Base-by-base conservation (phyloP, 805 yeast genomes). In the Candida glaebosa region DNA sequence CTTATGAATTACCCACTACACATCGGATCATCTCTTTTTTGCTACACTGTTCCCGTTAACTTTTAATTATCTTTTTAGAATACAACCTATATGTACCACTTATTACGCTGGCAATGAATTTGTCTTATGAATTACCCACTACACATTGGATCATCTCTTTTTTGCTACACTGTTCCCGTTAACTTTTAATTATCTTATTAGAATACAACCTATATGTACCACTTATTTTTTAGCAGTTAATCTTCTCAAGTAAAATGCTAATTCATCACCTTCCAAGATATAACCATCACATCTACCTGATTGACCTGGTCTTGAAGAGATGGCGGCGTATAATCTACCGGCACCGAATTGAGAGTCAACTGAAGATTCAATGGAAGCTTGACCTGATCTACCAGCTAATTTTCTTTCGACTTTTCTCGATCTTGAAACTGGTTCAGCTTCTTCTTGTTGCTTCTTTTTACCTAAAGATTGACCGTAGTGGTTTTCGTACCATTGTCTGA, bases 181-280 rank as follows among this genome's bases (percentile, higher is more conserved):
- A 5, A 28, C 12, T 28, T 10, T 28, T 24, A 24, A 24, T 24
- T 24, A 24, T 28, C 16, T 10, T 28, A 28, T 28, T 28, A 28
- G 12, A 28, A 28, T 28, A 28, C 31, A 28, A 28, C 31, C 38
- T 35, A 35, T 22, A 17, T 34, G 4, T 28, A 31, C 34, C 38
- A 28, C 34, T 84, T 89, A 91, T 86, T 91, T 93, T 90, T 93
- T 91, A 73, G 96, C 95, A 75, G 96, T 83, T 78, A 93, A 82
- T 88, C 96, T 91, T 85, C 96, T 89, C 76, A 93, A 84, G 96
- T 93, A 93, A 95, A 93, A 93, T 75, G 98, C 98, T 77, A 93
- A 88, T 81, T 93, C 99, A 75, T 93, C 99, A 79, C 99, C 99
- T 83, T 93, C 99, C 75, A 93, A 87, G 79, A 93, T 85, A 95